phyloP scores from a whole-genome alignment of 495 filamentous ascomycete species.

The Coniosporium apollinis region DNA sequence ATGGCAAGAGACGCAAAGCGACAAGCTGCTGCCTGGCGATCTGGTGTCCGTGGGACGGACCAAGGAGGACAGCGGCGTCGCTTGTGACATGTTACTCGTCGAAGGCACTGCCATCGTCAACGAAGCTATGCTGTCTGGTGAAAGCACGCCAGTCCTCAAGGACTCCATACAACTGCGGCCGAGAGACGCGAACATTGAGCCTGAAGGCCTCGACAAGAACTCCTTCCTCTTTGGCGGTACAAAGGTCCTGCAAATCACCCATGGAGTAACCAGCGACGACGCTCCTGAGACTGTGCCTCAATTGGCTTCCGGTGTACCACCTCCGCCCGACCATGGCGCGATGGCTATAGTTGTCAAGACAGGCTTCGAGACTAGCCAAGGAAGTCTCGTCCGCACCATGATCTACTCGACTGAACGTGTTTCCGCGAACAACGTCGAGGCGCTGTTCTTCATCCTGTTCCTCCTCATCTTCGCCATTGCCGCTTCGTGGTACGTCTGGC shows the following conservation, averaged over 20 bases:
- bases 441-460: slow-evolving; percentile 91
- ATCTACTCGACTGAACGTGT: slow-evolving; percentile 98
- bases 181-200: slow-evolving; percentile 64
- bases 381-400: slow-evolving; percentile 95
- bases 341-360: slow-evolving; percentile 93
- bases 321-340: slow-evolving; percentile 79
- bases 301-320: slow-evolving; percentile 51
- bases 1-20: slow-evolving; percentile 82
- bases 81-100: slow-evolving; percentile 90
- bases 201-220: slow-evolving; percentile 89
- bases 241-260: slow-evolving; percentile 90
- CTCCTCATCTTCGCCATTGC: slow-evolving; percentile 90
- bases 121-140: slow-evolving; percentile 96
- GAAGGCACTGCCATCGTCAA: slow-evolving; percentile 96
- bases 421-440: slow-evolving; percentile 90
- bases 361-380: slow-evolving; percentile 96
- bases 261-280: slow-evolving; percentile 55
- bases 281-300: slow-evolving; percentile 40
- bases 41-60: slow-evolving; percentile 86
- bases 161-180: slow-evolving; percentile 90
- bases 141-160: slow-evolving; percentile 92
- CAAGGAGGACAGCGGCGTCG: slow-evolving; percentile 92
- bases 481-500: slow-evolving; percentile 99
- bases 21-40: slow-evolving; percentile 91
- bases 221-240: slow-evolving; percentile 92